Evolutionary conservation across 306 rosid species (phyloP).

Genomic region (Elaeagnus macrophylla): DNA sequence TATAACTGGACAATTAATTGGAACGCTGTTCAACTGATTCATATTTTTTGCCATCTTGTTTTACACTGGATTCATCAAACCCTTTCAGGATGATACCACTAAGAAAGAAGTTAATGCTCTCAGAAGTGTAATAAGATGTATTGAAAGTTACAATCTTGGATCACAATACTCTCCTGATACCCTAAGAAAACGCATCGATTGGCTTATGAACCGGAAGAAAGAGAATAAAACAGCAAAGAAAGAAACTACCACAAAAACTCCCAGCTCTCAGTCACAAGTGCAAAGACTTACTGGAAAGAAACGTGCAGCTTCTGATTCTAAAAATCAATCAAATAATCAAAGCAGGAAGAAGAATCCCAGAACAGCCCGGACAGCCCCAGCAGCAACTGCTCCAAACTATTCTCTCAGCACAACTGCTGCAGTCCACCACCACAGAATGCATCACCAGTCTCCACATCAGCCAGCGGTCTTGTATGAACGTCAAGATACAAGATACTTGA

Average conservation of each 20-base stretch:
- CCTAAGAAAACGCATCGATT: constrained; percentile 19
- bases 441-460: constrained; percentile 15
- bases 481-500: constrained; percentile 14
- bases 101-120: constrained; percentile 27
- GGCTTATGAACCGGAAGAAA: constrained; percentile 14
- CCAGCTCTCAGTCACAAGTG: constrained; percentile 5
- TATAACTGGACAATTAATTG: too few relatives aligned
- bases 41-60: not conserved
- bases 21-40: not conserved
- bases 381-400: not conserved
- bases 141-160: constrained; percentile 25
- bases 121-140: constrained; percentile 22
- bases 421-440: constrained; percentile 6
- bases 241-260: constrained; percentile 8
- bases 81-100: constrained; percentile 25
- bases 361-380: constrained; percentile 2
- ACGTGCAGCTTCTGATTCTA: constrained; percentile 5
- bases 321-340: constrained; percentile 11
- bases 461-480: constrained; percentile 8
- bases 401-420: constrained; percentile 5
- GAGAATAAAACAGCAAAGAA: constrained; percentile 18
- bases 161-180: constrained; percentile 20
- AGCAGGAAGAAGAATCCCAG: constrained; percentile 12
- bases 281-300: constrained; percentile 20
- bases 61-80: not conserved